Percentiles rank a stretch among this genome's conserved stretches.
Conservation (phyloP, 2,329 filamentous ascomycete species). For the Penicillium crustosum region DNA sequence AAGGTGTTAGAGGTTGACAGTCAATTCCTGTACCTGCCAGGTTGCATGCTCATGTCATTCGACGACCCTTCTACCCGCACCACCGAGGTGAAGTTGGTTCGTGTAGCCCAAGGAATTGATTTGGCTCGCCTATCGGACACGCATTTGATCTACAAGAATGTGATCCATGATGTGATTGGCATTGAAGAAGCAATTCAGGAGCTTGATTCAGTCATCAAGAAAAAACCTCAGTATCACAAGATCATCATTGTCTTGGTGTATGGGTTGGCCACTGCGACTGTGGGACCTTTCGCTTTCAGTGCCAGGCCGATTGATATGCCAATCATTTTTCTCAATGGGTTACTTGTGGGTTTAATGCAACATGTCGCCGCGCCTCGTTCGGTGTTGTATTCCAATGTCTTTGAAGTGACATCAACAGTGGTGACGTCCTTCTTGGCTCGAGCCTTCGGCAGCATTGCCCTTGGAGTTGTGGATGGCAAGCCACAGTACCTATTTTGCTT, state of each 20-base stretch:
- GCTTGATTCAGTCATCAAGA: constrained; percentile 54
- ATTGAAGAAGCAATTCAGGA: constrained; percentile 45
- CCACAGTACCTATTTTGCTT: constrained; percentile 62
- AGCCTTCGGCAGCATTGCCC: constrained; percentile 62
- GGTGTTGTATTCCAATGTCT: constrained; percentile 63
- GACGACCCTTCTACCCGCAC: constrained; percentile 52
- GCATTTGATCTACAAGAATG: constrained; percentile 47
- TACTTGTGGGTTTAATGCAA: constrained; percentile 70
- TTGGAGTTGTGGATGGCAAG: constrained; percentile 33
- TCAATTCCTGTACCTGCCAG: constrained; percentile 85
- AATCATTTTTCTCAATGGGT: constrained; percentile 71
- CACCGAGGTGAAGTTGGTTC: constrained; percentile 46
- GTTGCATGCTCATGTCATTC: constrained; percentile 52
- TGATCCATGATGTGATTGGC: constrained; percentile 46
- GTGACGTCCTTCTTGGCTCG: constrained; percentile 67
- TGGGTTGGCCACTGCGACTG: constrained; percentile 70
- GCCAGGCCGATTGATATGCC: constrained; percentile 75
- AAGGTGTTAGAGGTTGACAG: constrained; percentile 82
- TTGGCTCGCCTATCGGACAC: constrained; percentile 44
- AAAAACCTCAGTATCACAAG: constrained; percentile 54
- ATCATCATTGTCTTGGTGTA: constrained; percentile 65
- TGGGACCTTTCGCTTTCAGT: constrained; percentile 76
- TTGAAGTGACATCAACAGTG: constrained; percentile 63
- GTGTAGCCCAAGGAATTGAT: constrained; percentile 42
- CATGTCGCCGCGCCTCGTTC: constrained; percentile 74